phyloP scores from a whole-genome alignment of 495 filamentous ascomycete genomes.

The Ramalina intermedia region DNA sequence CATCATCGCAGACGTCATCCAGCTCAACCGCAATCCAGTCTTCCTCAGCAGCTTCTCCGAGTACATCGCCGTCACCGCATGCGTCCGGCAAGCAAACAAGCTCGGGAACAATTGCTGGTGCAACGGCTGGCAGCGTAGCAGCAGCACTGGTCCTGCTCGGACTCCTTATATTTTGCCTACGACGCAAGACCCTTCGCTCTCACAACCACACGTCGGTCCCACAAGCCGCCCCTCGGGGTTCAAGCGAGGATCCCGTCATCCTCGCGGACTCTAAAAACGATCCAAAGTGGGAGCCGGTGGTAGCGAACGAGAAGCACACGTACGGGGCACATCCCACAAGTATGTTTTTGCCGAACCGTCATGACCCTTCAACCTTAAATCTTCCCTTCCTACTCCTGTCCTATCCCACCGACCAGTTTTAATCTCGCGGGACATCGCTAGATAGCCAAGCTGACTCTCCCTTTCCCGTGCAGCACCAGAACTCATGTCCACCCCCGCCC shows the following conservation, averaged over 20 bases:
- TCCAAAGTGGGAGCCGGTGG: constrained; percentile 15
- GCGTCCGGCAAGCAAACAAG: background rate
- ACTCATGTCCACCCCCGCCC: background rate
- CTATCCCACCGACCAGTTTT: background rate
- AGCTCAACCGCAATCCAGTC: background rate
- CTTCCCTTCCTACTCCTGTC: background rate
- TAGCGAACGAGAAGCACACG: constrained; percentile 5
- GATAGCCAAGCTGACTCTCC: background rate
- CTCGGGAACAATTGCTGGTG: background rate
- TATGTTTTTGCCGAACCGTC: background rate
- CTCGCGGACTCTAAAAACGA: background rate
- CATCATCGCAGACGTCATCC: background rate
- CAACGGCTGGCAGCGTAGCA: background rate
- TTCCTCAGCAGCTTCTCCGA: background rate
- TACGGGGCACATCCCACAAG: background rate
- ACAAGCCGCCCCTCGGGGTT: background rate
- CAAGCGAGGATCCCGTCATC: background rate
- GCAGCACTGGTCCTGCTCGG: background rate
- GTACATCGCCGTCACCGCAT: background rate
- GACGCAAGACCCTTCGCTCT: background rate
- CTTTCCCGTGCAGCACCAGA: background rate
- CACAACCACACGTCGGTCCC: background rate
- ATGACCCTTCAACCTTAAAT: too few species aligned
- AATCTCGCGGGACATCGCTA: background rate
- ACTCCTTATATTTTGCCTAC: background rate